Base-by-base conservation (phyloP, 2,329 filamentous ascomycete genomes). In the Fusarium nematophilum region DNA sequence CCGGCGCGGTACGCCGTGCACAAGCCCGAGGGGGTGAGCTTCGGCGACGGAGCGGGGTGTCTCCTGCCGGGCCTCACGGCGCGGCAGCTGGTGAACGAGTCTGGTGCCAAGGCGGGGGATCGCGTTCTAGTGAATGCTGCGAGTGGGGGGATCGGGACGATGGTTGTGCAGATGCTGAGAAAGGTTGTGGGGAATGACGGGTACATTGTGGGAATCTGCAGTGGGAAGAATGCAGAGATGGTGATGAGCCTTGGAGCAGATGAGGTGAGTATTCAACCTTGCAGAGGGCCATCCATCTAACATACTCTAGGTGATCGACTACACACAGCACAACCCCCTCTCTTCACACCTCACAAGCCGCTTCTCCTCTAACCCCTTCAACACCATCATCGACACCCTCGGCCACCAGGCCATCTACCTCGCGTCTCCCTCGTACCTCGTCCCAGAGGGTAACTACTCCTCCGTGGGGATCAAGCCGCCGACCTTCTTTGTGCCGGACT, bases 361-460 rank as follows among this genome's bases (percentile, higher is more conserved):
- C 37, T 81, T 73, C 63, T 66, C 59, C 4, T 29, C 58, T 17
- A 26, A 59, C n/a, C 56, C 72, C 1, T 76, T 79, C 37, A 75
- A 83, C 64, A 64, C 78, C 36, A 77, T 85, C 45, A 74, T 84
- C 37, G 83, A 86, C 62, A 80, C 78, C 37, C 74, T 80, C 5
- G 83, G 83, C 10, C 75, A 75, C 17, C 79, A 83, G 38, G 66
- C 78, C 2, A 70, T 85, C 15, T 85, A 79, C 63, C 52, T 63
- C 8, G 55, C 77, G 15, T 78, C 73, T 7, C 64, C 75, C 1
- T 30, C 48, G 4, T 83, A 79, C 54, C 72, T 83, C 27, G 70
- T 73, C 31, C 65, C 71, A 0, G 56, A 65, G 2, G 75, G 69
- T 42, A 65, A 72, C 15, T 83, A 79, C 57, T 72, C 78, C 1